Evolutionary conservation across 208 protist genomes (phyloP).

Genomic region (Naegleria gruberi): DNA sequence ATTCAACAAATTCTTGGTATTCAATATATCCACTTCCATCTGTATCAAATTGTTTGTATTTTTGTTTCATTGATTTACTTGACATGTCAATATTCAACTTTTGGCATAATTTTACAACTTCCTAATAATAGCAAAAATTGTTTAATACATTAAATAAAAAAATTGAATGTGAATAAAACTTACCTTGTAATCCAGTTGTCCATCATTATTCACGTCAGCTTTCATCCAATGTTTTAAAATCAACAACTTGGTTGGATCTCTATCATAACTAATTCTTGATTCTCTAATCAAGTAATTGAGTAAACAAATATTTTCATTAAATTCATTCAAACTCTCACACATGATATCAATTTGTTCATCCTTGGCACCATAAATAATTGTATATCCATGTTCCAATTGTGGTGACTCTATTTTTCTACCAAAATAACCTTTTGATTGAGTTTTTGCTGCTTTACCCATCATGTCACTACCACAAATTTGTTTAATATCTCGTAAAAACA

Average conservation of each 20-base stretch:
- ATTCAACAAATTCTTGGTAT: constrained; percentile 20
- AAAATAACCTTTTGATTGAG: background rate
- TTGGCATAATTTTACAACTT: background rate
- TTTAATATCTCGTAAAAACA: background rate
- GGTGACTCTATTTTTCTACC: background rate
- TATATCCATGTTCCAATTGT: background rate
- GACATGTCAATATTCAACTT: background rate
- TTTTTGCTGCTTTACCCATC: background rate
- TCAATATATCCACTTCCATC: constrained; percentile 14
- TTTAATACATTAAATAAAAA: background rate
- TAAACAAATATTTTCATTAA: background rate
- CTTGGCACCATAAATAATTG: background rate
- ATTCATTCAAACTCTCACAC: background rate
- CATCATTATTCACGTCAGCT: constrained; percentile 12
- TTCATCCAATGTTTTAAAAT: constrained; percentile 16
- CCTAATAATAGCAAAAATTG: background rate
- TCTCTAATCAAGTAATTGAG: background rate
- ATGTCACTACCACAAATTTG: background rate
- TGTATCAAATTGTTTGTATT: constrained; percentile 16
- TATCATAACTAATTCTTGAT: background rate
- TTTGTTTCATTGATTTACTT: background rate
- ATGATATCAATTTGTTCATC: background rate
- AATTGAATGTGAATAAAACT: background rate
- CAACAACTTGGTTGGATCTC: background rate
- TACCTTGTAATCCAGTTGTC: background rate